Conservation (phyloP, 257 asterid genomes). For the Plectranthus barbatus region DNA sequence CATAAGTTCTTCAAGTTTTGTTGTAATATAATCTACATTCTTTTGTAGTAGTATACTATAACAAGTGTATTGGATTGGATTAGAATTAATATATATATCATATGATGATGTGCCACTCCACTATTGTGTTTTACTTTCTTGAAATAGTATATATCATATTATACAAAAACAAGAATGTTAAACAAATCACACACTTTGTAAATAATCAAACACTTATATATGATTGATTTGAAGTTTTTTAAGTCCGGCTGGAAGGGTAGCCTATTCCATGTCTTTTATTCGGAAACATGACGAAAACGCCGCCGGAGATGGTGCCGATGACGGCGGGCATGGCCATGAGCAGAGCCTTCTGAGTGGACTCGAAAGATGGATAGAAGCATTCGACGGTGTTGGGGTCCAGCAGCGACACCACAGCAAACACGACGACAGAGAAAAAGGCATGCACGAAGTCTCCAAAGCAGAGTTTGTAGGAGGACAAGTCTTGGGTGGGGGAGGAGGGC, state of each 20-base stretch:
- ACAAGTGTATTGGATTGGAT: no score
- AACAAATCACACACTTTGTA: not conserved
- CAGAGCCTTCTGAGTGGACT: slow-evolving; percentile 39
- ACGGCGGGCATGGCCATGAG: slow-evolving; percentile 60
- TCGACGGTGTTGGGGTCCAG: slow-evolving; percentile 53
- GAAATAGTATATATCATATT: no score
- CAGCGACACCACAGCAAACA: slow-evolving; percentile 46
- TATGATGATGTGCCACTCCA: no score
- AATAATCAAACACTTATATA: not conserved
- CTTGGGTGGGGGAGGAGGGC: slow-evolving; percentile 31
- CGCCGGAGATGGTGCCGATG: slow-evolving; percentile 44
- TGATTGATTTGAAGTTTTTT: no score
- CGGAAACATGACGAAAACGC: slow-evolving; percentile 49
- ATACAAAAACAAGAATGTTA: no score
- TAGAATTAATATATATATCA: no score
- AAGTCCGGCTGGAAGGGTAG: slow-evolving; percentile 34
- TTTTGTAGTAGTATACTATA: no score
- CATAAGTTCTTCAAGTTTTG: not conserved
- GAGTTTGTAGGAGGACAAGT: slow-evolving; percentile 36
- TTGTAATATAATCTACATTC: not conserved
- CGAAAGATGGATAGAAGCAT: slow-evolving; percentile 64
- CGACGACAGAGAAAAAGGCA: slow-evolving; percentile 34
- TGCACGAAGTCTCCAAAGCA: slow-evolving; percentile 55
- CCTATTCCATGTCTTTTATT: slow-evolving; percentile 71
- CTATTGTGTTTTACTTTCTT: not conserved